phyloP scores from a whole-genome alignment of 441 rosid genomes.

The Manihot esculenta region DNA sequence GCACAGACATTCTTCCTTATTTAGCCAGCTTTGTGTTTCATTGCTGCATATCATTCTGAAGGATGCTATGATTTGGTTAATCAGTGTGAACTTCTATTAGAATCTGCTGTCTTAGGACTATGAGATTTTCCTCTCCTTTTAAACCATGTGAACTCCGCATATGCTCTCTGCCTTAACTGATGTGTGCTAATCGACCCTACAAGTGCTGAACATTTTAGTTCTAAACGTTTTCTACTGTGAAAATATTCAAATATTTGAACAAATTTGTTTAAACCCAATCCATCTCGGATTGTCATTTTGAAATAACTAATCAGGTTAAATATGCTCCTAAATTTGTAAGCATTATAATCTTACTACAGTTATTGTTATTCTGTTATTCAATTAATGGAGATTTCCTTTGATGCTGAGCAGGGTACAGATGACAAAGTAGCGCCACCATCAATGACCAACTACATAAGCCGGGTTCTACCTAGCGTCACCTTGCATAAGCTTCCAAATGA shows the following conservation, averaged over 20 bases:
- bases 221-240: not conserved
- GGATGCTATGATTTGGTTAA: not conserved
- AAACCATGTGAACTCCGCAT: not conserved
- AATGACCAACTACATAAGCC: slow-evolving; percentile 60
- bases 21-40: not conserved
- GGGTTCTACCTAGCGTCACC: slow-evolving; percentile 65
- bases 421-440: slow-evolving; percentile 73
- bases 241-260: not conserved
- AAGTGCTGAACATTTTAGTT: not conserved
- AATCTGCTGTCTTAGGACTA: not conserved
- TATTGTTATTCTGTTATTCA: not conserved
- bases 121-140: not conserved
- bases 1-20: slow-evolving; percentile 14
- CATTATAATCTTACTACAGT: not conserved
- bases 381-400: not conserved
- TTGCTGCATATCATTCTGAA: not conserved
- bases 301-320: no score
- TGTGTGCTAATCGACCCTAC: not conserved
- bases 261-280: not conserved
- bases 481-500: slow-evolving; percentile 68
- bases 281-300: not conserved
- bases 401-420: slow-evolving; percentile 70
- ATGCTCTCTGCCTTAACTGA: not conserved
- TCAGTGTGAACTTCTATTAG: not conserved
- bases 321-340: not conserved